Base-by-base conservation (phyloP, 2,329 filamentous ascomycete species). In the Penicillium glabrum region DNA sequence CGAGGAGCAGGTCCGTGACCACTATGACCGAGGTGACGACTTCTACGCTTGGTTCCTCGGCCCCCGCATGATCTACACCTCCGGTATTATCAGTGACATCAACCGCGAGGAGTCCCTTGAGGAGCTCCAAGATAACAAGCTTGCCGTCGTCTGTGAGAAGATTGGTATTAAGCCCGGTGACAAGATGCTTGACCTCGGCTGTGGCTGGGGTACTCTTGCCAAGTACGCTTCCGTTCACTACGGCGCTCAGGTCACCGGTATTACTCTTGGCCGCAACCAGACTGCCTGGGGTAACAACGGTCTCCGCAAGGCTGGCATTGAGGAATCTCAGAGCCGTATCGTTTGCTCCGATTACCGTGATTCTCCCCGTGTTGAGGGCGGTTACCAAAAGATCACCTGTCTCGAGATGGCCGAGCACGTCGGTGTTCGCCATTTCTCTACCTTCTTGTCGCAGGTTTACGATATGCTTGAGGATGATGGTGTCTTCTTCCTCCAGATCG, bases 371-470 rank as follows among this genome's bases (percentile, higher is more conserved):
- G 88, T 90, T 21, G 79, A 89, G 67, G 89, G 88, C 62, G 83
- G 84, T 58, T 98, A 93, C 82, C 86, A 96, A 79, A 96, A 96
- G 82, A 97, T 98, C 72, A 96, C 93, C 67, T 96, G 91, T 77
- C 86, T 98, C 54, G 95, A 99, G 79, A 98, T 98, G 95, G 93
- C 91, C 53, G 95, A 98, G 82, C 95, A 99, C 80, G 95, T 98
- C 67, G 95, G 95, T 80, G 90, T 98, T 59, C 89, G 92, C 64
- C 90, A 96, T 79, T 89, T 98, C 71, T 80, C 82, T 57, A 78
- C 80, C 61, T 98, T 99, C 82, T 80, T 93, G 68, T 86, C 82
- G 68, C 93, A 98, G 80, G 89, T 96, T 56, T 85, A 96, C 75
- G 88, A 96, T 71, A 97, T 98, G 92, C 87, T 98, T 53, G 91